These are phyloP conservation scores for Monosporascus sp. DNA, from an alignment of 2,329 filamentous ascomycete genomes.

Conservation along the genomic window DNA sequence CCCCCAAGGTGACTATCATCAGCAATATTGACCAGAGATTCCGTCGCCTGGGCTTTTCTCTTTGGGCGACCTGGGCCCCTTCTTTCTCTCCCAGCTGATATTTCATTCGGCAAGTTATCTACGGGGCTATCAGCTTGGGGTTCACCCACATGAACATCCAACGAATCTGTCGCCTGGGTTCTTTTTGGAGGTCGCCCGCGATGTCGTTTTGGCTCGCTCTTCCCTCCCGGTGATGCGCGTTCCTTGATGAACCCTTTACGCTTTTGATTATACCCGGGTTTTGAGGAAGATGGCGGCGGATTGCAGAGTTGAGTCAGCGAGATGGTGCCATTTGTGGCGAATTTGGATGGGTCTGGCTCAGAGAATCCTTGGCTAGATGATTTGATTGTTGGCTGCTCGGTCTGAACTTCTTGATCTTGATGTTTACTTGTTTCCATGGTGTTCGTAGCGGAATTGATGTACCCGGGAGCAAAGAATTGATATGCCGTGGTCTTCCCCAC, in stretches of 20 bases:
- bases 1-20: neutral
- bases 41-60: neutral
- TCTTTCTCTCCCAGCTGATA: neutral
- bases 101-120: neutral
- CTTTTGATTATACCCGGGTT: conserved; percentile 8
- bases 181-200: conserved; percentile 7
- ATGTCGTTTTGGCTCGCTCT: neutral
- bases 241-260: neutral
- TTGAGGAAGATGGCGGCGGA: neutral
- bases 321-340: conserved; percentile 4
- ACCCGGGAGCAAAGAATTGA: conserved; percentile 29
- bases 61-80: neutral
- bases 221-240: conserved; percentile 1
- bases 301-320: conserved; percentile 13
- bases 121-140: neutral
- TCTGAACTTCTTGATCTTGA: conserved; percentile 1
- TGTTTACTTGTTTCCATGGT: conserved; percentile 2
- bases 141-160: neutral
- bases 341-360: conserved; percentile 10
- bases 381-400: neutral
- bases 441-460: neutral
- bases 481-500: conserved; percentile 37
- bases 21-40: neutral
- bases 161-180: neutral
- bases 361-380: conserved; percentile 11